Conservation (phyloP, 2,329 filamentous ascomycete genomes). For the Cytospora piceae region DNA sequence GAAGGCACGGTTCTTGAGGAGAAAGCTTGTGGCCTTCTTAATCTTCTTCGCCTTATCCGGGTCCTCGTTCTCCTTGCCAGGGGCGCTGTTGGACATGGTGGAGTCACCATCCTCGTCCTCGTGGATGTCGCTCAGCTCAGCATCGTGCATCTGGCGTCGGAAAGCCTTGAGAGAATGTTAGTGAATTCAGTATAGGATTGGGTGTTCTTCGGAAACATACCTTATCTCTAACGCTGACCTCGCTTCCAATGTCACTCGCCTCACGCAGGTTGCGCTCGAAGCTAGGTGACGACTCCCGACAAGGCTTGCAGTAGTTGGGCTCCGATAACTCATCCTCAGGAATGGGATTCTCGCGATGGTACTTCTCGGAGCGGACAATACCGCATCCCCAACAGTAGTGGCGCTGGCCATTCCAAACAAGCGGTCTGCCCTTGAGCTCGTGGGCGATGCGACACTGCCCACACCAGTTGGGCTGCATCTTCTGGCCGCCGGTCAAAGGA, state of each 20-base stretch:
- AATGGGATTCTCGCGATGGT: constrained; percentile 26
- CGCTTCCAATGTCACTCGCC: constrained; percentile 27
- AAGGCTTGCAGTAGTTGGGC: constrained; percentile 30
- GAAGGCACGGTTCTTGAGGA: constrained; percentile 21
- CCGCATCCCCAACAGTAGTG: constrained; percentile 31
- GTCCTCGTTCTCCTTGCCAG: constrained; percentile 27
- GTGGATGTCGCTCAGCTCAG: constrained; percentile 26
- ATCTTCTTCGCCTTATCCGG: constrained; percentile 10
- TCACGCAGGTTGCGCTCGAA: constrained; percentile 26
- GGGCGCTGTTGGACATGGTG: neutral
- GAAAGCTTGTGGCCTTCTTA: constrained; percentile 23
- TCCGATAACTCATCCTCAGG: constrained; percentile 8
- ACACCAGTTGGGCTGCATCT: constrained; percentile 42
- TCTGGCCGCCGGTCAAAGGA: constrained; percentile 37
- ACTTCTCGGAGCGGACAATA: constrained; percentile 28
- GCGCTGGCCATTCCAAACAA: constrained; percentile 22
- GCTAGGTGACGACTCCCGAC: constrained; percentile 25
- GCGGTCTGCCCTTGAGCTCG: constrained; percentile 15
- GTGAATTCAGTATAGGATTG: neutral
- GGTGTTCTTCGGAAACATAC: neutral
- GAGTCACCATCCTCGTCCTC: constrained; percentile 21
- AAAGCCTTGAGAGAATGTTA: constrained; percentile 21
- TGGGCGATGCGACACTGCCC: constrained; percentile 40
- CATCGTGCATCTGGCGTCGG: constrained; percentile 27
- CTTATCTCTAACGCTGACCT: constrained; percentile 11